Base-by-base conservation (phyloP, 2,329 filamentous ascomycete genomes). In the Ophiostoma himal-ulmi region DNA sequence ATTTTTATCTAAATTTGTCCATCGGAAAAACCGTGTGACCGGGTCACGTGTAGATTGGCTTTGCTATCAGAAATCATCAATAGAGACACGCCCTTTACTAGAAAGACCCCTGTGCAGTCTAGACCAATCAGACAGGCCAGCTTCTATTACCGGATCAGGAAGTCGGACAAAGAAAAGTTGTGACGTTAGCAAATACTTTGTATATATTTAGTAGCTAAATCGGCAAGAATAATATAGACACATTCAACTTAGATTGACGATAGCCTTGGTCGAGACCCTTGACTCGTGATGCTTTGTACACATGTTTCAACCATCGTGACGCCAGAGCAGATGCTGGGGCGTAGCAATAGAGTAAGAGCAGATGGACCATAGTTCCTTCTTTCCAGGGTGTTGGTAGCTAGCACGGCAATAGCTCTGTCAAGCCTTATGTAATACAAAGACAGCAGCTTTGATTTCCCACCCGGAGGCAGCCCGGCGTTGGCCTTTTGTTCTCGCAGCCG, bases 71-170 rank as follows among this genome's bases (percentile, higher is more conserved):
- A 57, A 57, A 57, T 48, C 13, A 57, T 57, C 52, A 57, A 57
- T 57, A 57, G 5, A 57, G n/a, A 26, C 22, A 57, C 52, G 11
- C 52, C 52, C 52, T 26, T 14, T 57, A 5, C 52, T 57, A 57
- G 8, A 26, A 1, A 26, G n/a, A 57, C 52, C n/a, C 39, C 52
- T 1, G 3, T 1, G n/a, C 7, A 13, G 52, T 57, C 22, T 57
- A 5, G 52, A 14, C 52, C 52, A 57, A 57, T 57, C 52, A 57
- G n/a, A 26, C 11, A 13, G n/a, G 52, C 7, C 11, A 13, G 22
- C 52, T 26, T 13, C 52, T 26, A 57, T 57, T 57, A 26, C 52
- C 52, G 52, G 52, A 57, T 57, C 30, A 57, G 52, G 52, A 57
- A 57, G 52, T 17, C 52, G 26, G n/a, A 57, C 11, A 57, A 57